Conservation (phyloP, 106 monocot species). For the Dendrobium nobile region DNA sequence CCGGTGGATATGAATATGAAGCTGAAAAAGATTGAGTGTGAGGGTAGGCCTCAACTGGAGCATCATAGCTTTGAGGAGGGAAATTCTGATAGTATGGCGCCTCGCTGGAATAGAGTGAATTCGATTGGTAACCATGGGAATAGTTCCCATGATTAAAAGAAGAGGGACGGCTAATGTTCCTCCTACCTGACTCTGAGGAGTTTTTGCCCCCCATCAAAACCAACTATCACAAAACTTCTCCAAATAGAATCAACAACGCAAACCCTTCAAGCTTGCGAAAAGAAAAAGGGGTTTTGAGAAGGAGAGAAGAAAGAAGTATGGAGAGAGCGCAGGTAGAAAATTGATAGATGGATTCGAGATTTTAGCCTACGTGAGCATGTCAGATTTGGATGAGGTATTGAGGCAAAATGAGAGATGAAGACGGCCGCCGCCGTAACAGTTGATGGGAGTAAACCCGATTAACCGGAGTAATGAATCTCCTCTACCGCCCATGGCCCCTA, state of each 20-base stretch:
- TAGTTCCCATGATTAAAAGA: constrained; percentile 1
- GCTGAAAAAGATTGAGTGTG: constrained; percentile 3
- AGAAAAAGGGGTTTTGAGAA: neutral
- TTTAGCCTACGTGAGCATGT: neutral
- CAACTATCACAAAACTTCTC: neutral
- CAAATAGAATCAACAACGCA: neutral
- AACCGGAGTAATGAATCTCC: neutral
- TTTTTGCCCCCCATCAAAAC: constrained; percentile 11
- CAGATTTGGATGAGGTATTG: neutral
- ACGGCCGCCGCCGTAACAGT: neutral
- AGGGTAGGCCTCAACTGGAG: neutral
- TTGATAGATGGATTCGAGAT: neutral
- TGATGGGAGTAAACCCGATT: neutral
- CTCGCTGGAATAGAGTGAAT: neutral
- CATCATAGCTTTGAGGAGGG: constrained; percentile 1
- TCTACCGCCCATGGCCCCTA: neutral
- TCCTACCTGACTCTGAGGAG: constrained; percentile 4
- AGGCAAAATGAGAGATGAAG: neutral
- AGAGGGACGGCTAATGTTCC: neutral
- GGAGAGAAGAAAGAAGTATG: neutral
- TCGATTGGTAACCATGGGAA: neutral
- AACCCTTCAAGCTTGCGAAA: neutral
- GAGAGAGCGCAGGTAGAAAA: neutral
- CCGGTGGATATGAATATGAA: neutral
- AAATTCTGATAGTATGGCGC: constrained; percentile 4